Base-by-base conservation (phyloP, 2,329 filamentous ascomycete genomes). In the Colletotrichum orchidophilum region DNA sequence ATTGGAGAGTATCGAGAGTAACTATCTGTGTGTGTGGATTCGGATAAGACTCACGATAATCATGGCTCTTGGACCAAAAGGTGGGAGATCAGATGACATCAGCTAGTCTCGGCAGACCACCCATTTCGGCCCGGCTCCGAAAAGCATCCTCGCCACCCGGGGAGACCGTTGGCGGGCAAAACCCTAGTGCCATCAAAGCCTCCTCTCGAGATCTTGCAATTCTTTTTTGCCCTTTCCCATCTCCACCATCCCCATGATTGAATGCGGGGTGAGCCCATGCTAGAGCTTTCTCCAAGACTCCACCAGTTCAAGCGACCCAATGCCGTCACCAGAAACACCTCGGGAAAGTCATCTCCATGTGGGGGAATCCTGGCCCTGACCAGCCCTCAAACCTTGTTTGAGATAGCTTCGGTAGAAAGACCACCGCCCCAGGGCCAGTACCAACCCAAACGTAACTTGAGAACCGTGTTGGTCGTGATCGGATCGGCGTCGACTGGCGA, bases 261-360 rank as follows among this genome's bases (percentile, higher is more conserved):
- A 33, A 68, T 71, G 68, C 68, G 68, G 68, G 63, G 58, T 63
- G 68, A 18, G 31, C 42, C 64, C 52, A 21, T 29, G 24, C 26
- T 18, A 7, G n/a, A 66, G 39, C 50, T 24, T 63, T 46, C 39
- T 46, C 39, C 39, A 46, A 46, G 39, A 46, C 68, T 50, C 63
- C 68, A 67, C 68, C 31, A 58, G 58, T 63, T 71, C 68, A 71
- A 71, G 68, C 68, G 68, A 57, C 24, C 68, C 68, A 71, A 71
- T 71, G 58, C 63, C 63, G 63, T 71, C 57, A 58, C 27, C 57
- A n/a, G 15, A 29, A 29, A 18, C 39, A 46, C 31, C 63, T 49
- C 55, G 46, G 52, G 52, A 5, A 29, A 59, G 27, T 42, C 31
- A 24, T 65, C 26, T 39, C 54, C 66, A 39, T 53, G 53, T 52